These are phyloP conservation scores for Saccharomyces kudriavzevii DNA, from an alignment of 805 yeast genomes.

Conservation along the genomic window DNA sequence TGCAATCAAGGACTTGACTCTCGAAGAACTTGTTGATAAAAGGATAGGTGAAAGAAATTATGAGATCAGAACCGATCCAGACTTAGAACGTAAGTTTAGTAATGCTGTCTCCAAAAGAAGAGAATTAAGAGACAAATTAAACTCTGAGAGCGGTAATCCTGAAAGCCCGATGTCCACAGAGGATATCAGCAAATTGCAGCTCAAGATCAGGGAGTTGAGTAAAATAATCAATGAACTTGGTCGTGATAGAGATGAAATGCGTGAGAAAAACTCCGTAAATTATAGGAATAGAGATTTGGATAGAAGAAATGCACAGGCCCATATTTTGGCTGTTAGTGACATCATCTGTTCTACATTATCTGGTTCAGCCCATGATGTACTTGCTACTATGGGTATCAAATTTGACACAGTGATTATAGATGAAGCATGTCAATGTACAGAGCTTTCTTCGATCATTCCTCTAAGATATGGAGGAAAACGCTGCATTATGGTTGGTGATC, in stretches of 20 bases:
- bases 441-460: constrained; percentile 84
- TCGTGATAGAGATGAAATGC: constrained; percentile 62
- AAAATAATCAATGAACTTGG: constrained; percentile 61
- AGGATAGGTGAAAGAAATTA: constrained; percentile 38
- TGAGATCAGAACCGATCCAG: constrained; percentile 35
- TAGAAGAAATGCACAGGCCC: constrained; percentile 64
- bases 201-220: constrained; percentile 47
- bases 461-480: constrained; percentile 80
- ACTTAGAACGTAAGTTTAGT: constrained; percentile 39
- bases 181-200: constrained; percentile 41
- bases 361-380: constrained; percentile 86
- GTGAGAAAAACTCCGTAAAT: constrained; percentile 64
- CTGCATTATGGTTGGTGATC: constrained; percentile 98
- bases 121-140: constrained; percentile 37
- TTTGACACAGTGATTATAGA: constrained; percentile 91
- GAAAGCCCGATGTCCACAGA: constrained; percentile 40
- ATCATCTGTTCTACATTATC: constrained; percentile 88
- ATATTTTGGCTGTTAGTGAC: constrained; percentile 64
- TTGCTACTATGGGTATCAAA: constrained; percentile 62
- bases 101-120: constrained; percentile 54
- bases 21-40: constrained; percentile 77
- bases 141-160: constrained; percentile 35
- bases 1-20: constrained; percentile 70
- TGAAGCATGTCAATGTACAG: constrained; percentile 97
- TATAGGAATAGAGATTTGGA: constrained; percentile 71